A percentile compares a stretch with the other conserved stretches of the same genome.
These are phyloP conservation scores for Penicillium brevicompactum DNA, from an alignment of 2,329 filamentous ascomycete genomes.

Conservation along the genomic window DNA sequence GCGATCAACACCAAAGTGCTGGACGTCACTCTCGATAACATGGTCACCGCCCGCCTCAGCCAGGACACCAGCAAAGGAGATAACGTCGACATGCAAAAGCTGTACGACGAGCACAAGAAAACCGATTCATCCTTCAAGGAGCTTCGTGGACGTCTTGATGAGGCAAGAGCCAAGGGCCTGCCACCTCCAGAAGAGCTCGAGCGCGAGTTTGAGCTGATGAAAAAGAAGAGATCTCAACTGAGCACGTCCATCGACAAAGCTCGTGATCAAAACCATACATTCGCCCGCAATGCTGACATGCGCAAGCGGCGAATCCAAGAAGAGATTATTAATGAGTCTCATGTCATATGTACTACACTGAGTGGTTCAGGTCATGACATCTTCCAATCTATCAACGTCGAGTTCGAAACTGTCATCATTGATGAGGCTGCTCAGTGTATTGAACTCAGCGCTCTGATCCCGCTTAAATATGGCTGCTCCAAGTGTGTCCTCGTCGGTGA, in stretches of 20 bases:
- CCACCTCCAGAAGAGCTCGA: conserved; percentile 58
- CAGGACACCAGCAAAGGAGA: conserved; percentile 47
- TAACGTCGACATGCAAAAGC: conserved; percentile 58
- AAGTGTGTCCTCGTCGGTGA: conserved; percentile 98
- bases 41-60: conserved; percentile 74
- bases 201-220: conserved; percentile 75
- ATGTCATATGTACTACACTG: conserved; percentile 92
- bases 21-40: conserved; percentile 90
- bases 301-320: conserved; percentile 83
- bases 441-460: conserved; percentile 92
- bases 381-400: conserved; percentile 90
- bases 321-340: conserved; percentile 83
- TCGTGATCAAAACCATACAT: conserved; percentile 81
- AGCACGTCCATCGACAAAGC: conserved; percentile 83
- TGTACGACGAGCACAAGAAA: conserved; percentile 69
- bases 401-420: conserved; percentile 98
- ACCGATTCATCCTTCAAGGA: conserved; percentile 68
- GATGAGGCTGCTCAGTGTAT: conserved; percentile 98
- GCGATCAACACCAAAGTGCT: conserved; percentile 86
- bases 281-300: conserved; percentile 81
- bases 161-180: conserved; percentile 58
- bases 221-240: conserved; percentile 73
- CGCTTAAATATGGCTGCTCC: conserved; percentile 93
- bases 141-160: conserved; percentile 71
- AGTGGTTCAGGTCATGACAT: conserved; percentile 97